These are phyloP conservation scores for Sarocladium brachiariae DNA, from an alignment of 2,329 filamentous ascomycete genomes.

Conservation along the genomic window DNA sequence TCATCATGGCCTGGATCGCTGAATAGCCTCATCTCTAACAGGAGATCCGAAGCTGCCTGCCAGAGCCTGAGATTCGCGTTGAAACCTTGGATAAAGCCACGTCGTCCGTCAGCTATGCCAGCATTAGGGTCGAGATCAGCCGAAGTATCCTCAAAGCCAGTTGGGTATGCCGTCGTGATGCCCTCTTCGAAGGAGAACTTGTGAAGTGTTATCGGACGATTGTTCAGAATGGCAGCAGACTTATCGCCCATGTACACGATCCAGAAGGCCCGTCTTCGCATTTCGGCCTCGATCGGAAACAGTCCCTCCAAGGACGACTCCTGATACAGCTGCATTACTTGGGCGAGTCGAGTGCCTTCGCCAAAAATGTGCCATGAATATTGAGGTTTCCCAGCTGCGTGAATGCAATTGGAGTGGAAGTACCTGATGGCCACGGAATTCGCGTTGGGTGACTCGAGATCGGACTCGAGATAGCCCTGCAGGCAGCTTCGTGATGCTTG, in stretches of 20 bases:
- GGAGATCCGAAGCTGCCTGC: slow-evolving; percentile 32
- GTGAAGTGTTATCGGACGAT: slow-evolving; percentile 36
- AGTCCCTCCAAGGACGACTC: slow-evolving; percentile 30
- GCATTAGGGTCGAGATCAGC: slow-evolving; percentile 12
- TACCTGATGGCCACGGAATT: slow-evolving; percentile 37
- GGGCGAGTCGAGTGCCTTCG: slow-evolving; percentile 33
- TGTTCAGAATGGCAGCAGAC: slow-evolving; percentile 31
- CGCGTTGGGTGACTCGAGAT: slow-evolving; percentile 34
- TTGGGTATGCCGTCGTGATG: slow-evolving; percentile 29
- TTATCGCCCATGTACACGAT: slow-evolving; percentile 34
- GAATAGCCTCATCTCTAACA: slow-evolving; percentile 28
- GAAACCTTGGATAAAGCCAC: slow-evolving; percentile 31
- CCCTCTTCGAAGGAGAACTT: slow-evolving; percentile 38
- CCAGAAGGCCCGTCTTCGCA: slow-evolving; percentile 30
- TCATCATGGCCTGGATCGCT: slow-evolving; percentile 18
- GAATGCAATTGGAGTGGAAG: slow-evolving; percentile 38
- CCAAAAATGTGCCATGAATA: slow-evolving; percentile 40
- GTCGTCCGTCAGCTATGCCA: slow-evolving; percentile 13
- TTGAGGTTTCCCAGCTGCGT: slow-evolving; percentile 34
- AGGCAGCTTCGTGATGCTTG: slow-evolving; percentile 31
- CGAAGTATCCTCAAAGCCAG: slow-evolving; percentile 22
- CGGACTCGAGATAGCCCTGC: slow-evolving; percentile 31
- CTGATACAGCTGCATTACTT: slow-evolving; percentile 36
- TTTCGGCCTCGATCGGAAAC: slow-evolving; percentile 29
- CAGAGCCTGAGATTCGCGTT: slow-evolving; percentile 34